Percentiles rank a stretch among this genome's conserved stretches.
Conservation (phyloP, 129 eudicot species). For the Smallanthus sonchifolius region DNA sequence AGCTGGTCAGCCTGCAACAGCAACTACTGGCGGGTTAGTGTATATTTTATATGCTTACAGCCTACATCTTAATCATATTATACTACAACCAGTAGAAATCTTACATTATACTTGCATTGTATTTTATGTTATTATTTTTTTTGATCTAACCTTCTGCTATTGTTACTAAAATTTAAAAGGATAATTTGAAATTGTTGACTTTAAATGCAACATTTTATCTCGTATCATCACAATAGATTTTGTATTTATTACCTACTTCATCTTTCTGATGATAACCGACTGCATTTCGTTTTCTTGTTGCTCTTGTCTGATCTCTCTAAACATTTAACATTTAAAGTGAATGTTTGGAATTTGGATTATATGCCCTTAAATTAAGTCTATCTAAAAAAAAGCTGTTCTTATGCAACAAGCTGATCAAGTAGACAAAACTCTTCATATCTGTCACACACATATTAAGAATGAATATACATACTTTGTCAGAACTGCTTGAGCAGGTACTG, state of each 20-base stretch:
- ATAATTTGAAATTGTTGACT: background rate
- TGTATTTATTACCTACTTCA: background rate
- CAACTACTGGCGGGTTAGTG: slow-evolving; percentile 98
- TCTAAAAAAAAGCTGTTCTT: background rate
- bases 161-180: background rate
- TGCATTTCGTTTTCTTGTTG: background rate
- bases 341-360: background rate
- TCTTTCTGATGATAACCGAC: background rate
- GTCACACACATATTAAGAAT: background rate
- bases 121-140: background rate
- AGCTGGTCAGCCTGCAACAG: slow-evolving; percentile 93
- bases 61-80: background rate
- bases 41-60: slow-evolving; percentile 8
- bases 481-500: background rate
- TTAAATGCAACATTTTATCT: background rate
- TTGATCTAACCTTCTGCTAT: background rate
- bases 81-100: background rate
- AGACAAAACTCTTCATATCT: background rate
- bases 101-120: background rate
- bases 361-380: background rate
- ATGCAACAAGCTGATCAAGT: background rate
- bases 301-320: background rate
- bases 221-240: background rate
- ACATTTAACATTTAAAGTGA: background rate
- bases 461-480: background rate